Evolutionary conservation across 495 filamentous ascomycete species (phyloP).

Genomic region (Friedmanniomyces simplex): DNA sequence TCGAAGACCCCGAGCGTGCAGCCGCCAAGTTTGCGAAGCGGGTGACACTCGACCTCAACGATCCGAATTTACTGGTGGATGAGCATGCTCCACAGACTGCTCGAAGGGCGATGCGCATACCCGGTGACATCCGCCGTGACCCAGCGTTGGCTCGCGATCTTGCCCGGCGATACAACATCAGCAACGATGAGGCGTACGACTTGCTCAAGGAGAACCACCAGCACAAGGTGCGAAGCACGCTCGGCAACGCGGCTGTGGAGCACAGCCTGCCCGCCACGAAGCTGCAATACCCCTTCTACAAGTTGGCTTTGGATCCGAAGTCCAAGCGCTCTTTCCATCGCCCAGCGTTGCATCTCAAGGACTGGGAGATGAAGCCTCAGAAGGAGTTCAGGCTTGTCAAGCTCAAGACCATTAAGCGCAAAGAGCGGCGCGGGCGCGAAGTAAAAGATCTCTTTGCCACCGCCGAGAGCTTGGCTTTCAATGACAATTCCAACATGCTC

Average conservation of each 20-base stretch:
- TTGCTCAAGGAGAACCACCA: slow-evolving; percentile 92
- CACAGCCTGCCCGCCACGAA: slow-evolving; percentile 84
- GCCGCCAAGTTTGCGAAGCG: slow-evolving; percentile 61
- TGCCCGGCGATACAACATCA: slow-evolving; percentile 82
- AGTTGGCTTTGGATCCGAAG: slow-evolving; percentile 63
- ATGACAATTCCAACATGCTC: slow-evolving; percentile 75
- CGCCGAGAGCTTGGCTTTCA: slow-evolving; percentile 67
- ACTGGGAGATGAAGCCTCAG: slow-evolving; percentile 27
- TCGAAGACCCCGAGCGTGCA: slow-evolving; percentile 51
- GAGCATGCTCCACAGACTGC: slow-evolving; percentile 36
- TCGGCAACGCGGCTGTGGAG: slow-evolving; percentile 77
- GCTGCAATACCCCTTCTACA: slow-evolving; percentile 89
- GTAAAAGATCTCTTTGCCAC: slow-evolving; percentile 62
- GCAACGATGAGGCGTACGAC: slow-evolving; percentile 91
- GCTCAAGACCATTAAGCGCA: slow-evolving; percentile 62
- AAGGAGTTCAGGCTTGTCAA: slow-evolving; percentile 45
- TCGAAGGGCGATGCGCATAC: slow-evolving; percentile 28
- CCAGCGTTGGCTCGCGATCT: slow-evolving; percentile 49
- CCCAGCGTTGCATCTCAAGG: slow-evolving; percentile 53
- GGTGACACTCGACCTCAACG: slow-evolving; percentile 78
- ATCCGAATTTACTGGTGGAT: slow-evolving; percentile 76
- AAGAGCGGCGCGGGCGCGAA: slow-evolving; percentile 64
- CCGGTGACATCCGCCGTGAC: slow-evolving; percentile 41
- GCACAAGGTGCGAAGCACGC: slow-evolving; percentile 82
- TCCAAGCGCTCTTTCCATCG: slow-evolving; percentile 89